Base-by-base conservation (phyloP, 2,329 filamentous ascomycete species). In the Colletotrichum graminicola region DNA sequence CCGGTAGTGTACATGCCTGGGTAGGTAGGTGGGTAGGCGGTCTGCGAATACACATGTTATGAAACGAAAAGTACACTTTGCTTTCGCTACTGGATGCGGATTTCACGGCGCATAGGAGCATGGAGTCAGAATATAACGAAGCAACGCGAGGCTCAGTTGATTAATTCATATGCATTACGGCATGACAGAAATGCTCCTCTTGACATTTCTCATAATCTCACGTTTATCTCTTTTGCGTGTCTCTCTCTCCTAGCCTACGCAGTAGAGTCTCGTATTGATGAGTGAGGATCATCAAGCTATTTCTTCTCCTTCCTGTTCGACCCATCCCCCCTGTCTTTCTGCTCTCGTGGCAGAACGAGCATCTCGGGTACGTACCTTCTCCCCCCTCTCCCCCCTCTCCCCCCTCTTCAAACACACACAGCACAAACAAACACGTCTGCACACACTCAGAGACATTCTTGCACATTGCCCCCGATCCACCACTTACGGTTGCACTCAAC, bases 391-490 rank as follows among this genome's bases (percentile, higher is more conserved):
- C 21, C 49, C 51, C 32, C 39, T 16, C 6, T 34, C n/a, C 14
- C 3, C 26, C 14, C 57, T 21, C 8, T 26, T 36, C 41, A 21
- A 51, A 36, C 23, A 36, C 49, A 51, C 23, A 26, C 45, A 39
- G 26, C 51, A 36, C 67, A 57, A 43, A 47, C 32, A 49, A n/a
- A 4, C 34, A 26, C 26, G 41, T 51, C 67, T 67, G 56, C 41
- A 63, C 34, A 51, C 41, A 63, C 34, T 49, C 36, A 63, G 45
- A 62, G 51, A 71, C 68, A 71, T 55, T 55, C 65, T n/a, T 62
- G 56, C 64, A 62, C 67, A 55, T n/a, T 32, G 47, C n/a, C 16
- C n/a, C 21, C 45, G 26, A 56, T 59, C 12, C 41, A 54, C 61
- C 66, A 45, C 39, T 3, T 41, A 57, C 54, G n/a, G 34, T 57